Conservation (phyloP, 371 early-diverging fungal species). For the Mortierella sp. region DNA sequence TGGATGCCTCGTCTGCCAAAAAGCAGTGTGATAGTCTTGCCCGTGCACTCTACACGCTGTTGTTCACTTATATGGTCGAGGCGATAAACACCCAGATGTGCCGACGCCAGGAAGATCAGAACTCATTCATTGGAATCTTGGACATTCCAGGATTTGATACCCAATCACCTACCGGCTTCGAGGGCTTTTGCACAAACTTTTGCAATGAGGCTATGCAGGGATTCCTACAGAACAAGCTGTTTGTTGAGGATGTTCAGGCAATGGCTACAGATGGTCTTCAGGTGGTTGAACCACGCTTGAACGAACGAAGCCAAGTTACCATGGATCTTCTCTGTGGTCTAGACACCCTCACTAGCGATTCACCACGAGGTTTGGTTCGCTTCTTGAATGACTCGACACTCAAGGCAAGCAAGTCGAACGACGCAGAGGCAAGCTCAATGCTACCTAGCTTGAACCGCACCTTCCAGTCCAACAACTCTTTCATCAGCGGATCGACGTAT, state of each 20-base stretch:
- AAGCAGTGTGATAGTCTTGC: slow-evolving; percentile 85
- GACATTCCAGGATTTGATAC: slow-evolving; percentile 80
- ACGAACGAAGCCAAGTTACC: slow-evolving; percentile 20
- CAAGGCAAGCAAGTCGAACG: slow-evolving; percentile 45
- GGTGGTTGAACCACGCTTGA: slow-evolving; percentile 59
- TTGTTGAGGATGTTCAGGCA: slow-evolving; percentile 64
- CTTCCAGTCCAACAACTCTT: slow-evolving; percentile 62
- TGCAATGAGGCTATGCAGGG: slow-evolving; percentile 87
- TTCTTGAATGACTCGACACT: slow-evolving; percentile 50
- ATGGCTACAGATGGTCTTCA: slow-evolving; percentile 64
- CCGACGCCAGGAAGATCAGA: slow-evolving; percentile 71
- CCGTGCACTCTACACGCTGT: slow-evolving; percentile 79
- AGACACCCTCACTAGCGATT: slow-evolving; percentile 71
- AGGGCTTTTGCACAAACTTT: slow-evolving; percentile 82
- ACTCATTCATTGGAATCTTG: slow-evolving; percentile 76
- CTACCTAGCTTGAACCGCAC: slow-evolving; percentile 61
- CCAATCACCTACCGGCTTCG: slow-evolving; percentile 68
- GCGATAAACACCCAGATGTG: slow-evolving; percentile 85
- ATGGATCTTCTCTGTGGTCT: slow-evolving; percentile 69
- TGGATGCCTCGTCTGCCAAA: slow-evolving; percentile 81
- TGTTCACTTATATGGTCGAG: slow-evolving; percentile 92
- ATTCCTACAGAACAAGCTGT: slow-evolving; percentile 73
- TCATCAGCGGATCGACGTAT: slow-evolving; percentile 59
- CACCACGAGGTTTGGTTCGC: slow-evolving; percentile 48
- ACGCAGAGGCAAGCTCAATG: slow-evolving; percentile 49